Evolutionary conservation across 202 grass and related monocot species (phyloP).

Genomic region (Hordeum pubiflorum): DNA sequence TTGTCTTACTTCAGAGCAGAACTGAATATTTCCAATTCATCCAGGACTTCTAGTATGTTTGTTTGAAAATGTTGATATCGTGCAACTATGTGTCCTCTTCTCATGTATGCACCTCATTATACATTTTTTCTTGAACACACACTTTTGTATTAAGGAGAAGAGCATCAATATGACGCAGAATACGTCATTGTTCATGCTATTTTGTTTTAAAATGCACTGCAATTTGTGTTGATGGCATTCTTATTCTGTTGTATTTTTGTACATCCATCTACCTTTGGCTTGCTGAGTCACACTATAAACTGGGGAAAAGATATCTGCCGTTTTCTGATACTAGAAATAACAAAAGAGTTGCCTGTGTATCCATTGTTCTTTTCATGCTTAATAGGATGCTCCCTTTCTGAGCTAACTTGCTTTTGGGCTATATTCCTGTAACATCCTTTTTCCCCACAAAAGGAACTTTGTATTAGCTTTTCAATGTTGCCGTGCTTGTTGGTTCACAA

Average conservation of each 20-base stretch:
- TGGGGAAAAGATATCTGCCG: not conserved
- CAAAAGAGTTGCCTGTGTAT: not conserved
- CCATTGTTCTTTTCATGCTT: not conserved
- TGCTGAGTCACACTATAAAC: not conserved
- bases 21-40: not conserved
- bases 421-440: not conserved
- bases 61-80: not conserved
- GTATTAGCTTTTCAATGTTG: constrained; percentile 8
- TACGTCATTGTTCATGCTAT: not conserved
- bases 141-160: not conserved
- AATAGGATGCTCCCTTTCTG: not conserved
- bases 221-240: not conserved
- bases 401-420: not conserved
- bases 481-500: not conserved
- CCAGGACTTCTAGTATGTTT: not conserved
- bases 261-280: not conserved
- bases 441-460: not conserved
- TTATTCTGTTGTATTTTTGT: not conserved
- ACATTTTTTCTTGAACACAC: not conserved
- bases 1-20: not conserved
- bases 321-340: not conserved
- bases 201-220: not conserved
- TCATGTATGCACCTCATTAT: not conserved
- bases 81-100: not conserved
- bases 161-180: not conserved